A percentile compares a stretch with the other conserved stretches of the same genome.
phyloP scores from a whole-genome alignment of 345 rosid genomes.

The Ceriops decandra region DNA sequence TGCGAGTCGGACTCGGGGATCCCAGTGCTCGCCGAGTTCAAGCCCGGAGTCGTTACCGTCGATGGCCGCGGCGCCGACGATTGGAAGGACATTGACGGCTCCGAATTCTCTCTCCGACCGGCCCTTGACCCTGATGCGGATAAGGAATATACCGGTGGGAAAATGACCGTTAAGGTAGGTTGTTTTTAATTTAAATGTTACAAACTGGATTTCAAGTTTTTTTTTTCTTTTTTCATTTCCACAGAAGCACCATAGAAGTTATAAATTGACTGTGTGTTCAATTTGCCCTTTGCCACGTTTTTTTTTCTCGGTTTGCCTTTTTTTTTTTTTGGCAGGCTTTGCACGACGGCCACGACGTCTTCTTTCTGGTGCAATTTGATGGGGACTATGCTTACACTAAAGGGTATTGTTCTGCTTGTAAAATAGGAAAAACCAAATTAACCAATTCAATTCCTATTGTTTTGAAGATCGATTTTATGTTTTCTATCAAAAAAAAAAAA shows the following conservation, averaged over 20 bases:
- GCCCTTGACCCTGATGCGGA: slow-evolving; percentile 90
- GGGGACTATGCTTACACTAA: slow-evolving; percentile 75
- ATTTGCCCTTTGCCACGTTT: not conserved
- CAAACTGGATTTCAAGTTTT: not conserved
- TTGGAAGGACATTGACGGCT: slow-evolving; percentile 73
- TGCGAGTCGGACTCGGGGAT: slow-evolving; percentile 67
- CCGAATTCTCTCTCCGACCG: slow-evolving; percentile 73
- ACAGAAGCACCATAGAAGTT: no score
- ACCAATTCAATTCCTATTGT: not conserved
- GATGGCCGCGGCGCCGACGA: slow-evolving; percentile 82
- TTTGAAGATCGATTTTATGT: not conserved
- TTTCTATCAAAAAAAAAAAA: no score
- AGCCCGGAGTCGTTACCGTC: slow-evolving; percentile 73
- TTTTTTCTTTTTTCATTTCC: no score
- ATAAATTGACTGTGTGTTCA: no score
- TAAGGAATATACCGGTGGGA: slow-evolving; percentile 63
- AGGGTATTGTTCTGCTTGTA: slow-evolving; percentile 47
- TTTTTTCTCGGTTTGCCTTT: not conserved
- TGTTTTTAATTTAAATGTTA: slow-evolving; percentile 4
- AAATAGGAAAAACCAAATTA: not conserved
- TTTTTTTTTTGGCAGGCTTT: slow-evolving; percentile 50
- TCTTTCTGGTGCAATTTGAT: slow-evolving; percentile 81
- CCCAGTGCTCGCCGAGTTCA: slow-evolving; percentile 59
- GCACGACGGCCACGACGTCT: slow-evolving; percentile 84
- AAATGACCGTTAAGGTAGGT: slow-evolving; percentile 83